Conservation (phyloP, 2,329 filamentous ascomycete species). For the Stagonosporopsis tanaceti region DNA sequence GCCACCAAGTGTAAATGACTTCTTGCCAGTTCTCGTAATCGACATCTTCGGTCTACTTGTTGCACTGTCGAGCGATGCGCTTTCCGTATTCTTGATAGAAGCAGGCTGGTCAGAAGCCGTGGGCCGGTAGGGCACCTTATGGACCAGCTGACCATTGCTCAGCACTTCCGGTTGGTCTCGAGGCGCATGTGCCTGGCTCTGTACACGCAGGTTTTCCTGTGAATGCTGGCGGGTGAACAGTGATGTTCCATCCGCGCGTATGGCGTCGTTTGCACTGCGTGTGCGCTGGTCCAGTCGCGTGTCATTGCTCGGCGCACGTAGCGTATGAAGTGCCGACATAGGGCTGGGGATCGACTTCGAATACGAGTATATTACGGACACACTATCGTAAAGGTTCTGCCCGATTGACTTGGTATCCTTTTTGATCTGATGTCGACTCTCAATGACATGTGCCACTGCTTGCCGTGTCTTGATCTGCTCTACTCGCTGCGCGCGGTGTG, state of each 20-base stretch:
- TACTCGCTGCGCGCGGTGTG: not conserved
- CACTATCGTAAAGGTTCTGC: slow-evolving; percentile 62
- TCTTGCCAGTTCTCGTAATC: slow-evolving; percentile 29
- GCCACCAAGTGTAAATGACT: slow-evolving; percentile 29
- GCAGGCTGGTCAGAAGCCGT: slow-evolving; percentile 14
- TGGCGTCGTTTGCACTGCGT: slow-evolving; percentile 21
- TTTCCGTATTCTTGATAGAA: not conserved
- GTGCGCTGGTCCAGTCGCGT: not conserved
- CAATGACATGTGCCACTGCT: slow-evolving; percentile 27
- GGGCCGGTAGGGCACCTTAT: slow-evolving; percentile 36
- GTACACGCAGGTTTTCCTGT: slow-evolving; percentile 11
- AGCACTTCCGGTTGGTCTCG: slow-evolving; percentile 24
- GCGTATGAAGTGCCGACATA: slow-evolving; percentile 31
- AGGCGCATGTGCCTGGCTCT: slow-evolving; percentile 16
- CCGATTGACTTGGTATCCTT: slow-evolving; percentile 70
- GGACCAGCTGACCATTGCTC: slow-evolving; percentile 38
- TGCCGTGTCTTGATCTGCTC: slow-evolving; percentile 2
- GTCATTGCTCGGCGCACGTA: slow-evolving; percentile 20
- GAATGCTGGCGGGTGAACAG: slow-evolving; percentile 19
- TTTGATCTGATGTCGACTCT: slow-evolving; percentile 38
- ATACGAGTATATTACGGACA: slow-evolving; percentile 45
- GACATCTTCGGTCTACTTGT: slow-evolving; percentile 18
- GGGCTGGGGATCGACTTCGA: slow-evolving; percentile 43
- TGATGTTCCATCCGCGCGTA: slow-evolving; percentile 16
- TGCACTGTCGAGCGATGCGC: slow-evolving; percentile 19